Conservation (phyloP, 345 rosid species). For the Nasturtium officinale region DNA sequence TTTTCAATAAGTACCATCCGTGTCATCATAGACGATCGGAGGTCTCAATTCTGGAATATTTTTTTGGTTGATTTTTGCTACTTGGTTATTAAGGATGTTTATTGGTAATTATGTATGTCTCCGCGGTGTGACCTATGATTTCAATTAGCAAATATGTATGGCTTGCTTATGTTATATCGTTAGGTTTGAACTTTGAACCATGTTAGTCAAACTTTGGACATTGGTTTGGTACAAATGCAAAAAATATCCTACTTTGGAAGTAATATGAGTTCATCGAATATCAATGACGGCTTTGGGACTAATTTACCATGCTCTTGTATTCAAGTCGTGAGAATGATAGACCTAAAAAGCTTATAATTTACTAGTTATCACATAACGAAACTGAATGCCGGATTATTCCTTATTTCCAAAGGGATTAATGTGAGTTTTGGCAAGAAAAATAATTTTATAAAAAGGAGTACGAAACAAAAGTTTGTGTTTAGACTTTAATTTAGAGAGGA, state of each 20-base stretch:
- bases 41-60: not conserved
- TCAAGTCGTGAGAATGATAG: not conserved
- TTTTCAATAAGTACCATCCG: slow-evolving; percentile 24
- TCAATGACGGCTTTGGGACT: not conserved
- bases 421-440: not conserved
- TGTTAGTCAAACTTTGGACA: not conserved
- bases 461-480: not conserved
- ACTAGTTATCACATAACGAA: not conserved
- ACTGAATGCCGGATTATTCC: not conserved
- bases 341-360: not conserved
- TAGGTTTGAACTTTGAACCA: not conserved
- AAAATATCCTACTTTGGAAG: not conserved
- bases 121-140: slow-evolving; percentile 19
- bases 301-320: not conserved
- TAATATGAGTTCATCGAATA: not conserved
- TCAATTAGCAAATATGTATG: not conserved
- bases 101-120: slow-evolving; percentile 4
- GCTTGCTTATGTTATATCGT: not conserved
- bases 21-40: slow-evolving; percentile 14
- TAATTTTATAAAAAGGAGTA: not conserved
- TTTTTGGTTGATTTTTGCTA: slow-evolving; percentile 10
- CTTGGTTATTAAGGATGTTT: slow-evolving; percentile 8
- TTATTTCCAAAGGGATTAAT: not conserved
- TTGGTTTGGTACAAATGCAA: not conserved
- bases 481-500: not conserved